Percentiles rank a stretch among this genome's conserved stretches.
Conservation (phyloP, 1,139 yeast genomes). For the Schizosaccharomyces versatilis region DNA sequence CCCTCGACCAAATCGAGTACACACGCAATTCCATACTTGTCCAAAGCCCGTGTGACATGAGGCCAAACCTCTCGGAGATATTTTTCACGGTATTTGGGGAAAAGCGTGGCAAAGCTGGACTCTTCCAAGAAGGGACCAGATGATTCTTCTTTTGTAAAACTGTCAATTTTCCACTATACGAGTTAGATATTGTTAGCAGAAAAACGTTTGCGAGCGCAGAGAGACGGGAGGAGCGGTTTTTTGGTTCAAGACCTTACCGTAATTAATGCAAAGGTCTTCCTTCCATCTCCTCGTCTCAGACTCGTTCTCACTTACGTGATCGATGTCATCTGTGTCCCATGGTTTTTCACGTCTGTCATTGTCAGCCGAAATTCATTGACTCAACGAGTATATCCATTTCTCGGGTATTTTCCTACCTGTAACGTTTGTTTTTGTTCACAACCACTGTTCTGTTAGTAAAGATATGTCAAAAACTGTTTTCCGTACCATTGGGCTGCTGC, state of each 20-base stretch:
- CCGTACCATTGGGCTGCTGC: no score
- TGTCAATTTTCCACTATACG: constrained; percentile 57
- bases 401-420: neutral
- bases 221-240: constrained; percentile 15
- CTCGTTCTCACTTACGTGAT: constrained; percentile 17
- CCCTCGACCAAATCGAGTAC: constrained; percentile 85
- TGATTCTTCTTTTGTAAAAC: constrained; percentile 76
- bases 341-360: constrained; percentile 7
- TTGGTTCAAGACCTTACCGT: neutral
- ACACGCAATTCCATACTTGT: constrained; percentile 52
- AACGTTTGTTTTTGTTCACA: constrained; percentile 3
- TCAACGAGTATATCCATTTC: neutral
- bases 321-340: constrained; percentile 78
- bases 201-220: neutral
- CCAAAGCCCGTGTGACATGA: constrained; percentile 66
- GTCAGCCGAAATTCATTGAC: neutral
- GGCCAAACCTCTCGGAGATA: constrained; percentile 82
- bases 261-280: no score
- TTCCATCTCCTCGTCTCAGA: neutral
- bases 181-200: no score
- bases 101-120: constrained; percentile 77
- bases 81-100: constrained; percentile 89
- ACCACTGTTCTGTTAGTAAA: neutral
- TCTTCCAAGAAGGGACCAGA: constrained; percentile 83
- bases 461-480: no score